Base-by-base conservation (phyloP, 2,329 filamentous ascomycete species). In the Verticillium alfalfae region DNA sequence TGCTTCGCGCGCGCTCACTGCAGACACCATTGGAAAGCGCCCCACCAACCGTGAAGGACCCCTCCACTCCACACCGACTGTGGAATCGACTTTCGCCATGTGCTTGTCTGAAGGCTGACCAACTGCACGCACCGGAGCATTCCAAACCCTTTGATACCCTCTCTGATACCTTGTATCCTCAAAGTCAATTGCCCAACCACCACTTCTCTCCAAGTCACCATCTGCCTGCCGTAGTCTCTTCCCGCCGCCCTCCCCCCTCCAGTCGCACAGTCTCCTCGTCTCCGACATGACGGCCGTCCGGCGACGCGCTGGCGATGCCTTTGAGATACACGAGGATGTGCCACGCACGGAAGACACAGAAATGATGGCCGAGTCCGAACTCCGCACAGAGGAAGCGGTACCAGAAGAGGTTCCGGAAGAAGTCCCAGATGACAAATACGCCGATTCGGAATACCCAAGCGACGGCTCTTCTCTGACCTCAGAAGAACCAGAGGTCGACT, bases 401-500 rank as follows among this genome's bases (percentile, higher is more conserved):
- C 70, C 73, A 7, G 76, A 77, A 2, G 74, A 76, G 2, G 76
- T 78, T 1, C 75, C 77, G 2, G 70, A 73, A 3, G 76, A 75
- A 1, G 71, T 74, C 0, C 66, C 71, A 16, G 67, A 70, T 0
- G 45, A 52, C 18, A 52, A 52, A 13, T 37, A 37, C 36, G 36
- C 36, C 13, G 36, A 37, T 8, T 37, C 36, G 4, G 72, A 72
- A 7, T 72, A 73, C 10, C 73, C 74, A 3, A 73, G 78, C 4
- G 79, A 83, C 1, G 76, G 74, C 36, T 81, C 79, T 1, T 76
- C 73, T 0, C 77, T 78, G 3, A 75, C 73, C 39, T 84, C 77
- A 36, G 86, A 87, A 9, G 86, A 87, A 31, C 81, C 84, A 34
- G 75, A 79, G 15, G 81, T 92, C 41, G 90, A 93, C 67, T 79